Evolutionary conservation across 352 stramenopile genomes (phyloP).

Genomic region (Phytophthora fragariae): DNA sequence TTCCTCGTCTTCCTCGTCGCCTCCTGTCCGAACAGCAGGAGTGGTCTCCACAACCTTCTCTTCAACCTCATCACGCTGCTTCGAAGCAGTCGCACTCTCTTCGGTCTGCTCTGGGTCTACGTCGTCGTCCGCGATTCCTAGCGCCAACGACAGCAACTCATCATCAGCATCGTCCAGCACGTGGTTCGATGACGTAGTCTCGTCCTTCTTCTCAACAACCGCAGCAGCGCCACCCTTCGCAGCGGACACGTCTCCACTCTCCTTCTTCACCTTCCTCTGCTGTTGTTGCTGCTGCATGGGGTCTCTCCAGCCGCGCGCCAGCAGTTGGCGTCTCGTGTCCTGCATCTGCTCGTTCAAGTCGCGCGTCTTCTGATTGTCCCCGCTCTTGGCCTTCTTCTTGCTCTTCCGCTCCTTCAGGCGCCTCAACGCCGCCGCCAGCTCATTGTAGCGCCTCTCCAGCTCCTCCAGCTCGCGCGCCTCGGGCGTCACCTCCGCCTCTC

Average conservation of each 20-base stretch:
- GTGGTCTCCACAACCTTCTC: background rate
- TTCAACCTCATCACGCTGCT: background rate
- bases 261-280: slow-evolving; percentile 41
- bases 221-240: background rate
- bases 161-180: slow-evolving; percentile 33
- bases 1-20: slow-evolving; percentile 24
- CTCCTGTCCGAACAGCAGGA: slow-evolving; percentile 4
- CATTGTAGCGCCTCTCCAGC: slow-evolving; percentile 58
- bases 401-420: slow-evolving; percentile 60
- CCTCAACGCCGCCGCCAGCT: slow-evolving; percentile 44
- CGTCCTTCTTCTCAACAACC: background rate
- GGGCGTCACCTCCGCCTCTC: slow-evolving; percentile 43
- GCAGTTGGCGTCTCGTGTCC: slow-evolving; percentile 48
- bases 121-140: slow-evolving; percentile 22
- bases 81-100: slow-evolving; percentile 1
- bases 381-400: slow-evolving; percentile 69
- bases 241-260: slow-evolving; percentile 29
- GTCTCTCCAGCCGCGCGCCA: slow-evolving; percentile 59
- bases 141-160: slow-evolving; percentile 34
- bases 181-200: background rate
- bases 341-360: slow-evolving; percentile 53
- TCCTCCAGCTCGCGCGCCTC: slow-evolving; percentile 52
- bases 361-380: slow-evolving; percentile 42
- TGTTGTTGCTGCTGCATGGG: slow-evolving; percentile 42
- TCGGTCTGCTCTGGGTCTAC: slow-evolving; percentile 6